Percentiles rank a stretch among this genome's conserved stretches.
These are phyloP conservation scores for Colletotrichum sp. DNA, from an alignment of 2,329 filamentous ascomycete species.

Conservation along the genomic window DNA sequence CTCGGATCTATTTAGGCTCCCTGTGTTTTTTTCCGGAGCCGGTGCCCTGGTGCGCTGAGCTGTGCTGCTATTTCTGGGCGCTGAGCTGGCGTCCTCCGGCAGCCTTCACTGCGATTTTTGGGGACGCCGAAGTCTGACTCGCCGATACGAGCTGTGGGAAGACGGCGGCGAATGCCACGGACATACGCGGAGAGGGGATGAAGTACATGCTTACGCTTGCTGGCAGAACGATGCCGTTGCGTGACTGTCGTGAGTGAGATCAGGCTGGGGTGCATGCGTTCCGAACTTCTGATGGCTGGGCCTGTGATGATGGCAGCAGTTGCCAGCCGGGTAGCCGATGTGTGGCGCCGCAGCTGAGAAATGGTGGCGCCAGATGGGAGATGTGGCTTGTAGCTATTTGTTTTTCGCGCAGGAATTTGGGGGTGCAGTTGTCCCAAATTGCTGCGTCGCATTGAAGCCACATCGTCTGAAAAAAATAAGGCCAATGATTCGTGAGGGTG, in stretches of 20 bases:
- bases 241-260: background rate
- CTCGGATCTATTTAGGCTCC: background rate
- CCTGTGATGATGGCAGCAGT: background rate
- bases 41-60: background rate
- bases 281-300: background rate
- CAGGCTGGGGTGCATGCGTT: background rate
- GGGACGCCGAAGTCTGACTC: background rate
- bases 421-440: background rate
- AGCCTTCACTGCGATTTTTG: background rate
- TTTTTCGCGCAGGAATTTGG: background rate
- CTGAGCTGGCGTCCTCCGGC: background rate
- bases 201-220: background rate
- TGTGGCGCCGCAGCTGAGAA: background rate
- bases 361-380: background rate
- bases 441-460: background rate
- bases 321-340: background rate
- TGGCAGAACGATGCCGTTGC: background rate
- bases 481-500: background rate
- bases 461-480: background rate
- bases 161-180: background rate
- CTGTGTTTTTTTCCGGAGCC: background rate
- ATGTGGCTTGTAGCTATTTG: background rate
- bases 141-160: slow-evolving; percentile 1
- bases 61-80: background rate
- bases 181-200: background rate